Conservation (phyloP, 768 basidiomycete species). For the Suillus lakei region DNA sequence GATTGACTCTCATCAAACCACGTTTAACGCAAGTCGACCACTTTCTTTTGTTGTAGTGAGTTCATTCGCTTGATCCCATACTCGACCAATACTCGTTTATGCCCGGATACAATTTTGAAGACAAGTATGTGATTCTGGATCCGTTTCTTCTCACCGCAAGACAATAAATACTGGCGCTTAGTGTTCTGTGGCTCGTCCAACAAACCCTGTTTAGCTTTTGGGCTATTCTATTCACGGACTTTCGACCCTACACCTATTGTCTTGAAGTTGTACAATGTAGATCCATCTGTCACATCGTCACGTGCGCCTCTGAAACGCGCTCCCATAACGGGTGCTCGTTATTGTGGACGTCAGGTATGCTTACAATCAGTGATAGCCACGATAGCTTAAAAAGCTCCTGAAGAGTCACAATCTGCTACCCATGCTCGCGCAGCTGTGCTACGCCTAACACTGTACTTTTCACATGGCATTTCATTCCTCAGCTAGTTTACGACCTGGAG, state of each 20-base stretch:
- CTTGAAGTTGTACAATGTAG: not conserved
- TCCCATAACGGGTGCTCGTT: slow-evolving; percentile 21
- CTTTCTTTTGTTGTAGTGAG: not conserved
- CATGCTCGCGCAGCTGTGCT: slow-evolving; percentile 33
- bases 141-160: not conserved
- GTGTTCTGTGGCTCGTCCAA: not conserved
- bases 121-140: not conserved
- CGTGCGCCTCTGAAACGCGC: slow-evolving; percentile 19
- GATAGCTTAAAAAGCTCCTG: slow-evolving; percentile 25
- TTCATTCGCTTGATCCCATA: too few species aligned
- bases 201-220: not conserved
- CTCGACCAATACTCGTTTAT: not conserved
- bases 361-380: slow-evolving; percentile 12
- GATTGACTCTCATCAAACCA: not conserved
- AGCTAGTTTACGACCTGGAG: slow-evolving; percentile 15
- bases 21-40: not conserved
- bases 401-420: slow-evolving; percentile 6
- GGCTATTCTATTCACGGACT: slow-evolving; percentile 29
- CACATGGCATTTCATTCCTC: slow-evolving; percentile 25
- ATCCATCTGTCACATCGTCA: slow-evolving; percentile 14
- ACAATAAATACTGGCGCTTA: not conserved
- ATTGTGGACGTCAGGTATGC: slow-evolving; percentile 26
- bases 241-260: not conserved
- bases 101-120: not conserved
- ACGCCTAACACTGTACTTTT: slow-evolving; percentile 21